A percentile compares a stretch with the other conserved stretches of the same genome.
Evolutionary conservation across 306 rosid species (phyloP).

Genomic region (Canavalia ensiformis): DNA sequence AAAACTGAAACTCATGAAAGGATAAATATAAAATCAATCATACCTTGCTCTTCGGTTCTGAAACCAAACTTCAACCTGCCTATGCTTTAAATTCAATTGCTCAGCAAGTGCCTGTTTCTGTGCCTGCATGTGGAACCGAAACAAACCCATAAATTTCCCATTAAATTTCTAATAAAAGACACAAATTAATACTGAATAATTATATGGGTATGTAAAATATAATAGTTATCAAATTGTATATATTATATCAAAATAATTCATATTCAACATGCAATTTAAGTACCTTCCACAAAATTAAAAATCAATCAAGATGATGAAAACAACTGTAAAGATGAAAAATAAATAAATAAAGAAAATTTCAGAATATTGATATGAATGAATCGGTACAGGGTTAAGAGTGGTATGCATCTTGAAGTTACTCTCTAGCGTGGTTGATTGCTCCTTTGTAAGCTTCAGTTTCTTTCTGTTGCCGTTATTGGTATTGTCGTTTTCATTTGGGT

Average conservation of each 20-base stretch:
- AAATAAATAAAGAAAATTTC: neutral
- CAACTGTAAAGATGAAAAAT: neutral
- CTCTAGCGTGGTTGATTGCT: slow-evolving; percentile 73
- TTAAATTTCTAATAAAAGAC: neutral
- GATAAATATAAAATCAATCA: neutral
- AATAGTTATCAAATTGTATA: neutral
- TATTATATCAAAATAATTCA: too few relatives aligned
- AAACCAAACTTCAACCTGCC: slow-evolving; percentile 93
- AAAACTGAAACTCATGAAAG: neutral
- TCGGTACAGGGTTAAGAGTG: slow-evolving; percentile 66
- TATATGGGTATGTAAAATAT: neutral
- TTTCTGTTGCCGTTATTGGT: slow-evolving; percentile 50
- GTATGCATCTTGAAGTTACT: slow-evolving; percentile 69
- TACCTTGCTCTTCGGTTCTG: slow-evolving; percentile 95
- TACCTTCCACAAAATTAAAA: slow-evolving; percentile 19
- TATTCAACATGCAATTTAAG: slow-evolving; percentile 18
- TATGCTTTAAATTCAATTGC: slow-evolving; percentile 69
- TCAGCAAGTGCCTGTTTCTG: slow-evolving; percentile 76
- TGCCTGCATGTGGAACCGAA: slow-evolving; percentile 58
- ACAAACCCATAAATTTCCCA: slow-evolving; percentile 4
- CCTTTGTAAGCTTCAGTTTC: slow-evolving; percentile 82
- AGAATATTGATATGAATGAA: neutral
- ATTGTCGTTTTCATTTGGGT: slow-evolving; percentile 31
- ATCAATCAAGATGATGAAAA: neutral
- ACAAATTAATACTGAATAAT: neutral